Base-by-base conservation (phyloP, 2,329 filamentous ascomycete genomes). In the Pestalotiopsis sp. region DNA sequence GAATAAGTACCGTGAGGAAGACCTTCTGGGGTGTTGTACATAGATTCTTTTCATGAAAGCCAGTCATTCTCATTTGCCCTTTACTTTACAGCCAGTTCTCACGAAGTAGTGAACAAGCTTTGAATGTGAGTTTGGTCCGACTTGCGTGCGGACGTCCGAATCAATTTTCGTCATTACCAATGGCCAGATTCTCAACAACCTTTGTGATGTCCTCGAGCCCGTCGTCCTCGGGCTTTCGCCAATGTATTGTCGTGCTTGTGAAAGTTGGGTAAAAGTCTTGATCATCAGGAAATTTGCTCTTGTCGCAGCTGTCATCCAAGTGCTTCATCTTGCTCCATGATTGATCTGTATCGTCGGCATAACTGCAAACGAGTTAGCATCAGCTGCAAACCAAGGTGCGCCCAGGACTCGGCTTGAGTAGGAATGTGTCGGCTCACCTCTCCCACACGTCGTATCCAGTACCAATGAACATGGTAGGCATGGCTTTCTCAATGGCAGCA, bases 381-480 rank as follows among this genome's bases (percentile, higher is more conserved):
- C 14, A 7, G 14, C 14, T 52, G 9, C 14, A 25, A 17, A 14
- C 38, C 20, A 45, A 6, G 6, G 23, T 62, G 58, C 36, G 27
- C 2, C 9, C 6, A 56, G n/a, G 25, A 17, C 13, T 14, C 23
- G 39, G 5, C 11, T 39, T 2, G 5, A 4, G 20, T 20, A 17
- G 17, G 25, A 25, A 52, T n/a, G 59, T 9, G n/a, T 27, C n/a
- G n/a, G 14, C 49, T 38, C 17, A 45, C 65, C 20, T 76, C 64
- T 87, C 83, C 85, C 87, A 89, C 1, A 82, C 80, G 9, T 83
- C 79, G 74, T 83, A 84, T 0, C 81, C 80, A 0, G 87, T 90
- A 0, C 90, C 90, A 14, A 92, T 82, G 13, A 90, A 87, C 2
- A 91, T 73, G 0, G 80, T 83, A 0, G 90, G 90, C 1, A 83